Evolutionary conservation across 371 early-diverging fungal genomes (phyloP).

Genomic region (Neoconidiobolus thromboides): DNA sequence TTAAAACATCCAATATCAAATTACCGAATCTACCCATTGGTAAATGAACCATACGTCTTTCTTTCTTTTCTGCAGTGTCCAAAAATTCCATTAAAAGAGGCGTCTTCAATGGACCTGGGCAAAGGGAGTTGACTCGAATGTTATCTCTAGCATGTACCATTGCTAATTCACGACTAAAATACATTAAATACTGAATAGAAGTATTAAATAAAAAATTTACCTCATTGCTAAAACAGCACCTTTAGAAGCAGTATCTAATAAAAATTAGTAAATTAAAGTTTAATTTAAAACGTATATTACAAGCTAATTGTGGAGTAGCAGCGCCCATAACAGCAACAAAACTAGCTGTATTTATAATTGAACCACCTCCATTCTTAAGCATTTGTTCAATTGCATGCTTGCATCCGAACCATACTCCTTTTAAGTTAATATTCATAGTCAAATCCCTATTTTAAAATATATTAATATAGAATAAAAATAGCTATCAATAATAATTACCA

Average conservation of each 20-base stretch:
- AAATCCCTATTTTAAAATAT: constrained; percentile 23
- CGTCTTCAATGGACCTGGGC: constrained; percentile 70
- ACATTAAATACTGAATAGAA: neutral
- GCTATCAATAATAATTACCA: constrained; percentile 27
- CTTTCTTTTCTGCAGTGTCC: constrained; percentile 68
- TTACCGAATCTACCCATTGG: constrained; percentile 74
- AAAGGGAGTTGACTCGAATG: constrained; percentile 72
- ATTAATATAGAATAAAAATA: neutral
- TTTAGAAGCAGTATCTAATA: constrained; percentile 64
- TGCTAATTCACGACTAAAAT: constrained; percentile 51
- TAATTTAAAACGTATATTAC: constrained; percentile 18
- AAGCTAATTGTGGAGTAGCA: constrained; percentile 79
- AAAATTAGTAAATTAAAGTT: neutral
- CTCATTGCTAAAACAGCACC: constrained; percentile 79
- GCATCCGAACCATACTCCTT: constrained; percentile 85
- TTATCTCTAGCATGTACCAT: constrained; percentile 77
- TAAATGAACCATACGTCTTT: constrained; percentile 59
- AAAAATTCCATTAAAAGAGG: constrained; percentile 71
- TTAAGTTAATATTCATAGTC: constrained; percentile 69
- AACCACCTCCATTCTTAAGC: constrained; percentile 39
- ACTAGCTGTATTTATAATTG: constrained; percentile 74
- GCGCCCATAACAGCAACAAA: constrained; percentile 70
- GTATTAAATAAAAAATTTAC: constrained; percentile 12
- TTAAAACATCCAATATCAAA: neutral
- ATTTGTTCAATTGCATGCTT: constrained; percentile 64